These are phyloP conservation scores for Plantago major DNA, from an alignment of 257 asterid species.

Conservation along the genomic window DNA sequence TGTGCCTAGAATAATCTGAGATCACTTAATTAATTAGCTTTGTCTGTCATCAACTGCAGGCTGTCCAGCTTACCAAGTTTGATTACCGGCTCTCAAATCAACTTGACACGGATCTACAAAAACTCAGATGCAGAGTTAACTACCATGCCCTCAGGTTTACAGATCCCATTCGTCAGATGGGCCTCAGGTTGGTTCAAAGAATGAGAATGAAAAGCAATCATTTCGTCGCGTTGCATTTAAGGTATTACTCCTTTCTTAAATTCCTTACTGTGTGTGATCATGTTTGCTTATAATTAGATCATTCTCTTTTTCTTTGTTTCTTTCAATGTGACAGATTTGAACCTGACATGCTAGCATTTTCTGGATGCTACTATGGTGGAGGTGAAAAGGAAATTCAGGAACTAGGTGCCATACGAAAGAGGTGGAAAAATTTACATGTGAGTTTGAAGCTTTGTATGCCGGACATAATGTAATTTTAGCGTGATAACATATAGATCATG, in stretches of 20 bases:
- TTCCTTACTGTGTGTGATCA: too few relatives aligned
- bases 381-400: constrained; percentile 51
- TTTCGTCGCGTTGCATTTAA: constrained; percentile 42
- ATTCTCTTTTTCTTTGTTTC: too few relatives aligned
- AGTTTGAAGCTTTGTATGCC: constrained; percentile 15
- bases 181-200: constrained; percentile 35
- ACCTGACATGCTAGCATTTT: constrained; percentile 80
- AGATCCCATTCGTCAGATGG: constrained; percentile 35
- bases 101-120: constrained; percentile 50
- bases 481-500: not conserved
- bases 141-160: constrained; percentile 59
- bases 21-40: too few relatives aligned
- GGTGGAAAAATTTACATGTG: constrained; percentile 69
- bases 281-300: too few relatives aligned
- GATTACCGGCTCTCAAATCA: constrained; percentile 69
- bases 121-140: constrained; percentile 69
- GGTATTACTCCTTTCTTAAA: constrained; percentile 18
- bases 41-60: constrained; percentile 43
- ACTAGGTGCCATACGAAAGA: constrained; percentile 47
- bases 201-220: constrained; percentile 36
- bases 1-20: not conserved
- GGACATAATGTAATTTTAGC: not conserved
- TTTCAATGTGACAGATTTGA: constrained; percentile 44
- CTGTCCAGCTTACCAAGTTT: constrained; percentile 60
- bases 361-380: constrained; percentile 76